phyloP scores from a whole-genome alignment of 495 filamentous ascomycete genomes.

The Penicillium pulvis region DNA sequence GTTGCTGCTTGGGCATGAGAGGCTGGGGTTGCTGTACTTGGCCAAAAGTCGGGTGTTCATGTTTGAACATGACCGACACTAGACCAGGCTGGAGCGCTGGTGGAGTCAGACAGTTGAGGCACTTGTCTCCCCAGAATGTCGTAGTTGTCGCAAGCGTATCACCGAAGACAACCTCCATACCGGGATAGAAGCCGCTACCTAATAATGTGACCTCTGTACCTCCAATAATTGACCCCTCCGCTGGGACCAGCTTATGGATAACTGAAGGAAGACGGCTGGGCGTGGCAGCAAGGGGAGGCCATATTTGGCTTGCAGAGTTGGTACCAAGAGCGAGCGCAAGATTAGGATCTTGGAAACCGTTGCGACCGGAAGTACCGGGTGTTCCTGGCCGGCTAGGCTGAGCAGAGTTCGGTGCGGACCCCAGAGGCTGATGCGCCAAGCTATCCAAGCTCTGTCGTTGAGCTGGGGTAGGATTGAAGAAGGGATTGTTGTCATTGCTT shows the following conservation, averaged over 20 bases:
- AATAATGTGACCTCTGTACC: conserved; percentile 84
- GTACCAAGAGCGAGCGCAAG: conserved; percentile 35
- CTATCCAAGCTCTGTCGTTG: conserved; percentile 58
- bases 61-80: conserved; percentile 75
- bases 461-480: conserved; percentile 47
- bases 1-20: conserved; percentile 54
- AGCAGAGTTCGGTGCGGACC: conserved; percentile 66
- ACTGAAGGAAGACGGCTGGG: conserved; percentile 53
- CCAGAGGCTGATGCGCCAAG: conserved; percentile 57
- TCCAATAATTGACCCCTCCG: conserved; percentile 77
- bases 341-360: conserved; percentile 43
- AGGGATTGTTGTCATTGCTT: conserved; percentile 56
- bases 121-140: conserved; percentile 78
- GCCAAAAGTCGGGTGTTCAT: conserved; percentile 56
- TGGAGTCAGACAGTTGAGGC: conserved; percentile 82
- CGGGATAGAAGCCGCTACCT: conserved; percentile 76
- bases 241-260: conserved; percentile 78
- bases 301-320: conserved; percentile 38
- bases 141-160: conserved; percentile 75
- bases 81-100: conserved; percentile 67
- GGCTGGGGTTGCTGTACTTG: conserved; percentile 45
- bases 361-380: conserved; percentile 46
- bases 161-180: conserved; percentile 86
- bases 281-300: conserved; percentile 44
- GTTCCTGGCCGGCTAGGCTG: conserved; percentile 55